Evolutionary conservation across 345 rosid species (phyloP).

Genomic region (Euphorbia tirucalli): DNA sequence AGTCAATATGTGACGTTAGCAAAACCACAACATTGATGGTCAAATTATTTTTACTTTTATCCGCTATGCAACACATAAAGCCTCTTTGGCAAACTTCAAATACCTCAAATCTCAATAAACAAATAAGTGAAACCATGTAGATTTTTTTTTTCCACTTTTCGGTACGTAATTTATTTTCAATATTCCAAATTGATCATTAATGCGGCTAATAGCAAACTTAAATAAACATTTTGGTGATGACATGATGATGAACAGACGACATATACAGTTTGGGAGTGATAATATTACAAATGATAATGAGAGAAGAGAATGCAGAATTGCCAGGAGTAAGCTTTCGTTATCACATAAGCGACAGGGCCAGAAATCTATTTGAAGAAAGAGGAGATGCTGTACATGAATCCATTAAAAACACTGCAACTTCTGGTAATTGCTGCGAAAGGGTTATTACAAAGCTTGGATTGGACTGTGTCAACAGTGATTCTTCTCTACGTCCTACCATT

Average conservation of each 20-base stretch:
- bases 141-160: too few species aligned
- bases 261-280: conserved; percentile 12
- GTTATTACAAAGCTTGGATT: conserved; percentile 1
- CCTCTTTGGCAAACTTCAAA: too few species aligned
- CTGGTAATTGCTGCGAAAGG: not conserved
- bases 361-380: not conserved
- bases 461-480: not conserved
- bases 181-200: too few species aligned
- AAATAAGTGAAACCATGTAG: too few species aligned
- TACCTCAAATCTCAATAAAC: too few species aligned
- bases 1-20: too few species aligned
- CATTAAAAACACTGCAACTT: not conserved
- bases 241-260: conserved; percentile 4
- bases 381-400: not conserved
- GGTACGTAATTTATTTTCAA: too few species aligned
- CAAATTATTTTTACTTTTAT: too few species aligned
- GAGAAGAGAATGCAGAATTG: not conserved
- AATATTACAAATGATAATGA: conserved; percentile 13
- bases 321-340: not conserved
- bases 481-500: conserved; percentile 3
- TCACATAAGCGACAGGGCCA: conserved; percentile 1
- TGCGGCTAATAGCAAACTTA: too few species aligned
- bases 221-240: too few species aligned
- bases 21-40: too few species aligned
- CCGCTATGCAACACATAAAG: too few species aligned